Evolutionary conservation across 2,329 filamentous ascomycete species (phyloP).

Genomic region (Epichloe scottii): DNA sequence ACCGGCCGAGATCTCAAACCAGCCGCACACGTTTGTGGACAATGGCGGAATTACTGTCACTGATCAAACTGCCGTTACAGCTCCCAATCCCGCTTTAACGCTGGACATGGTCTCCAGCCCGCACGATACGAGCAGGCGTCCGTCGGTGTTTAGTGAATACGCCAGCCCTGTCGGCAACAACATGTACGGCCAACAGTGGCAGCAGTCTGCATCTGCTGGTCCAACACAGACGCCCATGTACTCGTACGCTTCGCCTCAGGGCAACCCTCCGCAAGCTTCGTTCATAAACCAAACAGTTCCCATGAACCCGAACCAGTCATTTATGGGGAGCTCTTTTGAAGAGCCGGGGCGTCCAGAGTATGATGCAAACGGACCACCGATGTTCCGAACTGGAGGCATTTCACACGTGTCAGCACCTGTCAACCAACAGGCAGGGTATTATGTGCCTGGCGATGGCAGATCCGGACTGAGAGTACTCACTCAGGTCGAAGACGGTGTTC

Average conservation of each 20-base stretch:
- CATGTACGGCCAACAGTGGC: constrained; percentile 34
- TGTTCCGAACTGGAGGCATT: constrained; percentile 23
- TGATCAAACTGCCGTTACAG: constrained; percentile 22
- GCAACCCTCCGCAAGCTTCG: constrained; percentile 16
- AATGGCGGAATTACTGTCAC: constrained; percentile 21
- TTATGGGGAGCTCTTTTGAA: constrained; percentile 23
- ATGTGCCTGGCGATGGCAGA: constrained; percentile 21
- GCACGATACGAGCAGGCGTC: constrained; percentile 32
- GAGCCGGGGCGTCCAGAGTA: constrained; percentile 20
- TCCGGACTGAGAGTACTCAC: constrained; percentile 17
- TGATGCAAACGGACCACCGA: constrained; percentile 16
- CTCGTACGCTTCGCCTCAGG: constrained; percentile 29
- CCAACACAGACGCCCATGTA: constrained; percentile 32
- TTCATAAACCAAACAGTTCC: constrained; percentile 21
- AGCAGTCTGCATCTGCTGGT: constrained; percentile 25
- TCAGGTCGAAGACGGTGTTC: constrained; percentile 17
- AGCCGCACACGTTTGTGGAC: constrained; percentile 30
- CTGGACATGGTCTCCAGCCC: constrained; percentile 34
- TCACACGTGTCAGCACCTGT: constrained; percentile 16
- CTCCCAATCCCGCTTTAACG: constrained; percentile 21
- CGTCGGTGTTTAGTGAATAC: constrained; percentile 37
- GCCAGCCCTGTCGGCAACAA: constrained; percentile 23
- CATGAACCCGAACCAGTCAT: constrained; percentile 20
- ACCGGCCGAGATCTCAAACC: constrained; percentile 26
- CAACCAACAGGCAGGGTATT: constrained; percentile 20